Percentiles rank a stretch among this genome's conserved stretches.
Evolutionary conservation across 306 rosid species (phyloP).

Genomic region (Biancaea sappan): DNA sequence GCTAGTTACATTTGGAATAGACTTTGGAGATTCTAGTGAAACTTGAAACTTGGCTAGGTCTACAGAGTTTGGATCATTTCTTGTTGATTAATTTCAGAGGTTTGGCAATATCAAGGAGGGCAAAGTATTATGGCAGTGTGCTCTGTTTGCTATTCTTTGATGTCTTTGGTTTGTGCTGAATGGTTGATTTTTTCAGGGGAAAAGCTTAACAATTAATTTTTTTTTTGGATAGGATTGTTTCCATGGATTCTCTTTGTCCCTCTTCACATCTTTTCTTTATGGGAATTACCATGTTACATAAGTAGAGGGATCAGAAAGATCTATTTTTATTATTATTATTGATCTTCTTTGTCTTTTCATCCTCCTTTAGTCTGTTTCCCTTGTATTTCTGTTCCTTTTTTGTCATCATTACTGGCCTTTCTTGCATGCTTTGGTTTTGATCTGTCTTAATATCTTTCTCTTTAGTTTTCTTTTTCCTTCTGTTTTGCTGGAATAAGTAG

Average conservation of each 20-base stretch:
- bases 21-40: background rate
- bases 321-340: background rate
- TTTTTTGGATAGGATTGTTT: background rate
- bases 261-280: background rate
- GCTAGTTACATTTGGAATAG: background rate
- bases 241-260: background rate
- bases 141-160: background rate
- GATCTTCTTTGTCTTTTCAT: slow-evolving; percentile 3
- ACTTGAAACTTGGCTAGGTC: background rate
- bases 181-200: background rate
- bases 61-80: background rate
- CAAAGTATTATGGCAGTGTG: background rate
- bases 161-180: background rate
- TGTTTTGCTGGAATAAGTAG: background rate
- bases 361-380: background rate
- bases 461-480: background rate
- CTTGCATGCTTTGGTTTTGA: background rate
- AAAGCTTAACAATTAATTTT: background rate
- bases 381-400: background rate
- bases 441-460: background rate
- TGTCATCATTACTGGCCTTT: background rate
- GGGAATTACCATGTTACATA: background rate
- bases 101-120: background rate
- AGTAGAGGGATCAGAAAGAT: background rate
- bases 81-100: background rate